These are phyloP conservation scores for Peterozyma toletana DNA, from an alignment of 805 yeast species.

Conservation along the genomic window DNA sequence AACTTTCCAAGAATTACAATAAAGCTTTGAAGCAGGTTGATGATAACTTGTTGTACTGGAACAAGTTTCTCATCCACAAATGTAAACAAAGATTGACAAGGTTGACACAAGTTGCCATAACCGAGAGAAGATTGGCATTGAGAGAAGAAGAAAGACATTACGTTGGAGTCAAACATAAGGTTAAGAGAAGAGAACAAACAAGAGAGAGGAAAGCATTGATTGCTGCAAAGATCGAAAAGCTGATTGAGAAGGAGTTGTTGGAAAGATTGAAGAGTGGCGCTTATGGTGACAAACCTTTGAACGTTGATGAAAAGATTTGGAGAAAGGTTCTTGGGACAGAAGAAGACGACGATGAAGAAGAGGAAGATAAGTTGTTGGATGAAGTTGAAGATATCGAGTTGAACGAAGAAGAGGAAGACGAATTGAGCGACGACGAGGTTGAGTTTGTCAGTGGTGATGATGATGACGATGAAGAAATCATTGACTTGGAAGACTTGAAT, in stretches of 20 bases:
- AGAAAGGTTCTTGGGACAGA: constrained; percentile 77
- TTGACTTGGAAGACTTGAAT: constrained; percentile 89
- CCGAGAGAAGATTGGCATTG: constrained; percentile 88
- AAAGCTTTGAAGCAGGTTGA: constrained; percentile 88
- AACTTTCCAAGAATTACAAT: constrained; percentile 80
- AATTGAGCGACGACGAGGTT: constrained; percentile 45
- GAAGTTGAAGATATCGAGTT: constrained; percentile 33
- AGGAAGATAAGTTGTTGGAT: constrained; percentile 40
- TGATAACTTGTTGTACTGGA: constrained; percentile 86
- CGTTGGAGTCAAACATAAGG: constrained; percentile 90
- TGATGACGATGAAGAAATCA: constrained; percentile 73
- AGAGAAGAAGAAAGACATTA: constrained; percentile 89
- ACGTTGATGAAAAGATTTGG: constrained; percentile 96
- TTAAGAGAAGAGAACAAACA: constrained; percentile 86
- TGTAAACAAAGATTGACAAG: constrained; percentile 95
- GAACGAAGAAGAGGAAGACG: constrained; percentile 36
- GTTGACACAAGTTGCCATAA: constrained; percentile 89
- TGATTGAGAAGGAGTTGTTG: constrained; percentile 90
- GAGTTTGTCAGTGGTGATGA: constrained; percentile 73
- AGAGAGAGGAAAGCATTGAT: constrained; percentile 95
- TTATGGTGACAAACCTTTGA: constrained; percentile 95
- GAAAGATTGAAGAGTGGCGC: constrained; percentile 97
- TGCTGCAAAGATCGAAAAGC: constrained; percentile 94
- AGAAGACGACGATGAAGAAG: constrained; percentile 53
- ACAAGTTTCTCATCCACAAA: constrained; percentile 80